These are phyloP conservation scores for Lasiodiplodia sp. DNA, from an alignment of 2,329 filamentous ascomycete genomes.

Conservation along the genomic window DNA sequence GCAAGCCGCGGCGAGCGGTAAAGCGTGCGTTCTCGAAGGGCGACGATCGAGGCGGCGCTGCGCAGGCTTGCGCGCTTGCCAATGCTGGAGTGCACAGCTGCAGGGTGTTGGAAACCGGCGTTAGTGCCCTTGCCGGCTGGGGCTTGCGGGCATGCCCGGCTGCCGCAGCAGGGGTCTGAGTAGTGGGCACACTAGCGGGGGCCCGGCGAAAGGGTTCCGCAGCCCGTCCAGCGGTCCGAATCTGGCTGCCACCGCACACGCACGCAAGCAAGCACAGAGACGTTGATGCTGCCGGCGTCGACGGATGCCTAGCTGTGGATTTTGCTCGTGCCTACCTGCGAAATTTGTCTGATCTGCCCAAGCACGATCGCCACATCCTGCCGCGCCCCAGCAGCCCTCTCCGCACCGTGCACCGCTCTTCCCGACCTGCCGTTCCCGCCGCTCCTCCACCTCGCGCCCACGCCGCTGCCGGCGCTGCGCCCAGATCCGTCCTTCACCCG, in stretches of 20 bases:
- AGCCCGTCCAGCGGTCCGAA: constrained; percentile 4
- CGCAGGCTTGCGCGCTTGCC: constrained; percentile 24
- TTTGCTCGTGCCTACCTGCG: constrained; percentile 20
- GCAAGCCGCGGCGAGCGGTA: constrained; percentile 44
- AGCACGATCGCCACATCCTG: constrained; percentile 27
- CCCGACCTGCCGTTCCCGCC: constrained; percentile 11
- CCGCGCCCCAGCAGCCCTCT: constrained; percentile 29
- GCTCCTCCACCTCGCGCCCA: constrained; percentile 13
- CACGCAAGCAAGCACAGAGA: constrained; percentile 9
- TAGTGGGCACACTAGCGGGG: constrained; percentile 4
- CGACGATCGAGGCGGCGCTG: constrained; percentile 29
- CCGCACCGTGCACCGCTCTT: constrained; percentile 28
- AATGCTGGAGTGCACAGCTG: constrained; percentile 26
- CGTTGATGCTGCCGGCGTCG: constrained; percentile 11
- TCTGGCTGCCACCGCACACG: constrained; percentile 22
- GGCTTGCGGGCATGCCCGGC: constrained; percentile 14
- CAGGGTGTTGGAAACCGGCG: constrained; percentile 26
- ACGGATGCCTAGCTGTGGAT: constrained; percentile 5
- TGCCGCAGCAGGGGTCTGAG: constrained; percentile 4
- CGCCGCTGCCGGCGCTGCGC: constrained; percentile 2
- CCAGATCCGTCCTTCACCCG: constrained; percentile 1
- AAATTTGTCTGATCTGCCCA: constrained; percentile 26
- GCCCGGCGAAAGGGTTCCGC: constrained; percentile 18
- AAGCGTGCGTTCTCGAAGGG: constrained; percentile 38
- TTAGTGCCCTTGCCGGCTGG: constrained; percentile 19